Base-by-base conservation (phyloP, 176 grass and related monocot species). In the Oryza nivara region DNA sequence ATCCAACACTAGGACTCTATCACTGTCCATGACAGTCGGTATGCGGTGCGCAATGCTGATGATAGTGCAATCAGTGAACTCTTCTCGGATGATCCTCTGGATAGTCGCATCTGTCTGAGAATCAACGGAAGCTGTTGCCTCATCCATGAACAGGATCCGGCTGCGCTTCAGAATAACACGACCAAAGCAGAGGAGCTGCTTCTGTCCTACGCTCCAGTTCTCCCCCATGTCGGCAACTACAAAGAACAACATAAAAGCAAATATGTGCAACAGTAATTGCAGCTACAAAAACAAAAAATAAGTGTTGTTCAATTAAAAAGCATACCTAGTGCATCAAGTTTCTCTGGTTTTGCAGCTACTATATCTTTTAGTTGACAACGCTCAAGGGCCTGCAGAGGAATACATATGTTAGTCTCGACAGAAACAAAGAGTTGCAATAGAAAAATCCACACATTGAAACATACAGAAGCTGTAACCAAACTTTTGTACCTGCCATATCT, bases 141-240 rank as follows among this genome's bases (percentile, higher is more conserved):
- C 96, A 25, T 98, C 93, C 96, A 98, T 95, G 76, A 98, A 93
- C 56, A 95, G 49, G 60, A 98, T 95, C 16, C 70, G 87, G 46
- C 91, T 90, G 19, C 48, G 89, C 79, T 98, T 98, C 56, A 98
- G 80, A 60, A 98, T 90, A 9, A 93, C 93, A 26, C 96, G 91
- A 0, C 93, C 93, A 0, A 98, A 83, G 47, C 96, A 98, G n/a
- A 98, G 88, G 46, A 98, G 93, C 81, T 98, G 96, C 75, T 90
- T 91, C 92, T 98, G 91, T 3, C 93, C 96, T 19, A 98, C 80
- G 5, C 96, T 98, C 96, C 96, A 98, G 77, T 98, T 98, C 85
- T 98, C 93, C 63, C 96, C 96, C 79, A 90, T 98, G 66, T 98
- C 92, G 0, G 85, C 89, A 73, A 98, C 95, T 98, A 47, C 48